Conservation (phyloP, 2,329 filamentous ascomycete genomes). For the Monilinia vaccinii-corymbosi region DNA sequence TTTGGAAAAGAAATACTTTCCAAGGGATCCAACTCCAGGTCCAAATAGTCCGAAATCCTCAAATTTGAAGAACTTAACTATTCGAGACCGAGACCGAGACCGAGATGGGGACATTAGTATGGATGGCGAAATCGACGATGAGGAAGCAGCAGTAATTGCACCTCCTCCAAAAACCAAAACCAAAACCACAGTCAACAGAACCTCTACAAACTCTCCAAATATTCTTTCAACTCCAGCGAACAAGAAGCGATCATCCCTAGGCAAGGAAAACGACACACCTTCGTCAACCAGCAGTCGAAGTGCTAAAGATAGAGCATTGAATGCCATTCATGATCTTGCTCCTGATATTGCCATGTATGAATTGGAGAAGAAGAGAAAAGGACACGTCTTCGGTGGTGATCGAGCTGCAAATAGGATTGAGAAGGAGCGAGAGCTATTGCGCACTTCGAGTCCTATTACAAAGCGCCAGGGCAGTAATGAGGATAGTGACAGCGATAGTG, state of each 20-base stretch:
- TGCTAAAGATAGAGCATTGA: conserved; percentile 78
- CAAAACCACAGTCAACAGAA: conserved; percentile 10
- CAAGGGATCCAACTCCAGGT: conserved; percentile 32
- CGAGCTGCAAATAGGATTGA: conserved; percentile 51
- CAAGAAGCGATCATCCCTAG: conserved; percentile 41
- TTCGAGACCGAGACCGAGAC: conserved; percentile 26
- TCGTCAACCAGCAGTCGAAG: conserved; percentile 69
- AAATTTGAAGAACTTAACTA: conserved; percentile 35
- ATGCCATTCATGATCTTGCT: conserved; percentile 65
- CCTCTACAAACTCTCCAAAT: conserved; percentile 3
- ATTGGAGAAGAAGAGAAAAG: conserved; percentile 78
- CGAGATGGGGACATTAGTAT: conserved; percentile 31
- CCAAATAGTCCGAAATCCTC: conserved; percentile 39
- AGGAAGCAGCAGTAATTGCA: conserved; percentile 19
- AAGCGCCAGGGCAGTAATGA: conserved; percentile 31
- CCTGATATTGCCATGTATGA: conserved; percentile 85
- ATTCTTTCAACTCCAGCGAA: conserved; percentile 41
- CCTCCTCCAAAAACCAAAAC: conserved; percentile 1
- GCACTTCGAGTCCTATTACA: conserved; percentile 32
- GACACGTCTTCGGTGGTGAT: conserved; percentile 51
- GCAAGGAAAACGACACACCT: conserved; percentile 80
- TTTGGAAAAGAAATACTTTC: conserved; percentile 58
- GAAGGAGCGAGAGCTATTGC: conserved; percentile 33
- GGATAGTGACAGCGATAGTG: conserved; percentile 33
- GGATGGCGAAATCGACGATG: conserved; percentile 6